phyloP scores from a whole-genome alignment of 2,329 filamentous ascomycete genomes.

The Colletotrichum tabaci region DNA sequence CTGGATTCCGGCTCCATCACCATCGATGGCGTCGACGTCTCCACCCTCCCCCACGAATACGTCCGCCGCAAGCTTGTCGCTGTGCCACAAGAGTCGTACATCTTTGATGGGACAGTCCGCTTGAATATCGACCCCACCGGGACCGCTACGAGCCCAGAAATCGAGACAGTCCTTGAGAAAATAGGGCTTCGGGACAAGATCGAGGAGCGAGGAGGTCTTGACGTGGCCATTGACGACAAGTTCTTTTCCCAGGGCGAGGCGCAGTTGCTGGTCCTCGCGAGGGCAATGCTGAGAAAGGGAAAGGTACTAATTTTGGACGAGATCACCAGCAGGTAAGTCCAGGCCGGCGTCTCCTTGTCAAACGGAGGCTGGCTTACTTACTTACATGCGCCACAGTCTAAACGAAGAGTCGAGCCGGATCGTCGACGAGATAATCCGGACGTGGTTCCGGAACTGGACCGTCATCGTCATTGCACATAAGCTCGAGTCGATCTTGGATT shows the following conservation, averaged over 20 bases:
- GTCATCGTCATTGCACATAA: conserved; percentile 55
- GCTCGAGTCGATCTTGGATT: conserved; percentile 59
- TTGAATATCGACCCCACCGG: conserved; percentile 63
- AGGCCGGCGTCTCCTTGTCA: no score
- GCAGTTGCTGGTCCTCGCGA: conserved; percentile 64
- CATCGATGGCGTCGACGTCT: conserved; percentile 60
- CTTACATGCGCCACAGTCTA: conserved; percentile 26
- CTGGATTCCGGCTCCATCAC: conserved; percentile 58
- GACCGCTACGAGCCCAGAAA: conserved; percentile 54
- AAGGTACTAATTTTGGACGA: conserved; percentile 60
- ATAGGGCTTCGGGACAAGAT: conserved; percentile 62
- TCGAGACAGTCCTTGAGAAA: conserved; percentile 60
- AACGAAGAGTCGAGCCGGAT: conserved; percentile 41
- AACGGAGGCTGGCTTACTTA: background rate
- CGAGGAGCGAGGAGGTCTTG: conserved; percentile 54
- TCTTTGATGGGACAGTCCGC: conserved; percentile 63
- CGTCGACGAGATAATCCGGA: conserved; percentile 39
- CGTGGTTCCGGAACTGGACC: conserved; percentile 57
- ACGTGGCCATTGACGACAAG: conserved; percentile 48
- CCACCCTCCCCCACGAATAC: conserved; percentile 46
- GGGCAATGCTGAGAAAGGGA: conserved; percentile 58
- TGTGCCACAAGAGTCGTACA: conserved; percentile 67
- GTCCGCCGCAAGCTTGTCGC: conserved; percentile 54
- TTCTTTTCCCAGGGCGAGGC: conserved; percentile 62
- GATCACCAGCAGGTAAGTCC: conserved; percentile 54